A percentile compares a stretch with the other conserved stretches of the same genome.
Evolutionary conservation across 208 protist species (phyloP).

Genomic region (Acanthamoeba royreba): DNA sequence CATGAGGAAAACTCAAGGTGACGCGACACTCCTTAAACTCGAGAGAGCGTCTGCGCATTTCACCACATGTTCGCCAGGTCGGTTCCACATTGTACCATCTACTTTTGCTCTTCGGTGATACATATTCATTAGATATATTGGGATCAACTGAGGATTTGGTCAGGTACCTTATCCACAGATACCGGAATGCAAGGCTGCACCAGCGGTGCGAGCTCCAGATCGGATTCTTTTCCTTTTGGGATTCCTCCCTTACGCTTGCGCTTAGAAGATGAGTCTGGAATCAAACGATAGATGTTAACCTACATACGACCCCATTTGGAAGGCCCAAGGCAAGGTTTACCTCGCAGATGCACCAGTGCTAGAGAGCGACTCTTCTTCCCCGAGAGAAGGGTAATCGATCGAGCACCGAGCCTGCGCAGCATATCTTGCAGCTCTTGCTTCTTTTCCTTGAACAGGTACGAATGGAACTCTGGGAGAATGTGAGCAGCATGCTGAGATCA

Average conservation of each 20-base stretch:
- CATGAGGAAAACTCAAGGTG: background rate
- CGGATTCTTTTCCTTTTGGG: no score
- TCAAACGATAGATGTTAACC: no score
- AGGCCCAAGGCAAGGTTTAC: no score
- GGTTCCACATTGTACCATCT: background rate
- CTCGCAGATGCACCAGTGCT: background rate
- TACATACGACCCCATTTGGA: no score
- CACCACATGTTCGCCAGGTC: background rate
- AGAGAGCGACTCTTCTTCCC: background rate
- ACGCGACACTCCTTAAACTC: background rate
- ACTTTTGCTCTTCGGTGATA: background rate
- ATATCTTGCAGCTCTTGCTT: background rate
- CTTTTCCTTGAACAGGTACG: background rate
- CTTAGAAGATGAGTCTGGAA: no score
- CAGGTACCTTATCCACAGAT: no score
- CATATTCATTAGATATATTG: no score
- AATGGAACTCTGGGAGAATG: background rate
- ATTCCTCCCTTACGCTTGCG: no score
- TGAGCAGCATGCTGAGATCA: no score
- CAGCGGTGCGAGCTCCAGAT: no score
- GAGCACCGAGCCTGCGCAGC: background rate
- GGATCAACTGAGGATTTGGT: no score
- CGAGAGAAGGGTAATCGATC: background rate
- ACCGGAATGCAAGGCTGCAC: no score
- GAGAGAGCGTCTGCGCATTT: background rate